Base-by-base conservation (phyloP, 2,329 filamentous ascomycete species). In the Stagonosporopsis chrysanthemi region DNA sequence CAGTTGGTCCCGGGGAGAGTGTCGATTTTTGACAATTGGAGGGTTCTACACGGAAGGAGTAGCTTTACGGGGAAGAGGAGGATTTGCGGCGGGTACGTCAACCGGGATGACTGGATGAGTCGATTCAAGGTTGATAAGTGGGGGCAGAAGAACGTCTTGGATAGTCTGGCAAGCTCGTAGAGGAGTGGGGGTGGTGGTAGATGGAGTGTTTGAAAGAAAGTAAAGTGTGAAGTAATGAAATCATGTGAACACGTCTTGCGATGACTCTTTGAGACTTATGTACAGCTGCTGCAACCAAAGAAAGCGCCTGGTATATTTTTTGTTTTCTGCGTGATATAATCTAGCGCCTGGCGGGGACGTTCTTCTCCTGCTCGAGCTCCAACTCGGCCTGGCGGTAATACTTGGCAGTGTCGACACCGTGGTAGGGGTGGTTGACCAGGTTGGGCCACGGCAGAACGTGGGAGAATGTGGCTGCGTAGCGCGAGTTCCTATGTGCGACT, bases 351-450 rank as follows among this genome's bases (percentile, higher is more conserved):
- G 58, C 47, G 28, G 53, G 46, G 28, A 50, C 46, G 48, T 47
- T 43, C 61, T 66, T 69, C 82, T 96, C 92, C 36, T 88, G 88
- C 80, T 96, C 95, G 71, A 99, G 80, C 79, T 99, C 95, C 77
- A 89, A 84, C 83, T 99, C 95, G 7, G 95, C 95, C 78, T 96
- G 92, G 76, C 89, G 89, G 80, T 96, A 99, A 82, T 99, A 99
- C 82, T 99, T 99, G 64, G 94, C 92, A 29, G 95, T 99, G 77
- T 99, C 95, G 57, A 99, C 91, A 68, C 95, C 95, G 77, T 99
- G 95, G 85, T 75, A 74, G 23, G 64, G 72, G 80, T 99, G 95
- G 80, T 99, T 98, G 73, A 97, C 94, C 80, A 99, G 90, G 83
- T 99, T 99, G 81, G 97, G 94, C 95, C 93, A 98, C 36, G 94